Conservation (phyloP, 75 land plant genomes). For the Sequoiadendron giganteum region DNA sequence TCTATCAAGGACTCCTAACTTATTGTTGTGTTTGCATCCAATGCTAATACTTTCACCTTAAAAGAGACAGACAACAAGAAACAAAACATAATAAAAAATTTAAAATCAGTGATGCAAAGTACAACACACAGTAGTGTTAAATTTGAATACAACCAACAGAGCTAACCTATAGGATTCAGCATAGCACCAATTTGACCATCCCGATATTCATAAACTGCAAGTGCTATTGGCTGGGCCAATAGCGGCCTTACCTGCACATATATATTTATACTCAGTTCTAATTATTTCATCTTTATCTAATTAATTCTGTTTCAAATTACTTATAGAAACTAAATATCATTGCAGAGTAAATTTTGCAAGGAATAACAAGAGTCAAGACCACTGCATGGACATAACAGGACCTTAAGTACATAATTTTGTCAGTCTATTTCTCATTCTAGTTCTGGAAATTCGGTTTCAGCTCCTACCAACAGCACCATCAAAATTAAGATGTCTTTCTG, state of each 20-base stretch:
- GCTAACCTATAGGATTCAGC: slow-evolving; percentile 44
- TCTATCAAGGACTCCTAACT: neutral
- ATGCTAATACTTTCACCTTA: neutral
- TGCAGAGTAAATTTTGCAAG: neutral
- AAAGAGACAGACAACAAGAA: neutral
- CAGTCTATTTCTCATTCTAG: neutral
- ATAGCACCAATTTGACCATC: slow-evolving; percentile 46
- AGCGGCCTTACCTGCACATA: slow-evolving; percentile 46
- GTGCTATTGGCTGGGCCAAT: slow-evolving; percentile 34
- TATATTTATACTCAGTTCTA: neutral
- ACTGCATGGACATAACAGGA: neutral
- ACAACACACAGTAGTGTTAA: neutral
- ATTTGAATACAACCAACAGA: neutral
- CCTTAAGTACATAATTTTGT: neutral
- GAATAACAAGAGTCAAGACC: neutral
- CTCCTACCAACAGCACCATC: slow-evolving; percentile 5
- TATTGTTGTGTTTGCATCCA: neutral
- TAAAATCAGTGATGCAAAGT: neutral
- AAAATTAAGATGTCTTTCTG: neutral
- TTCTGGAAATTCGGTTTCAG: neutral
- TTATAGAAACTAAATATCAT: neutral
- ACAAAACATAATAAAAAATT: neutral
- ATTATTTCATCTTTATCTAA: slow-evolving; percentile 2
- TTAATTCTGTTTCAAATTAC: neutral
- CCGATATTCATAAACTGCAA: slow-evolving; percentile 40